These are phyloP conservation scores for Lactarius indigo DNA, from an alignment of 768 basidiomycete genomes.

Conservation along the genomic window DNA sequence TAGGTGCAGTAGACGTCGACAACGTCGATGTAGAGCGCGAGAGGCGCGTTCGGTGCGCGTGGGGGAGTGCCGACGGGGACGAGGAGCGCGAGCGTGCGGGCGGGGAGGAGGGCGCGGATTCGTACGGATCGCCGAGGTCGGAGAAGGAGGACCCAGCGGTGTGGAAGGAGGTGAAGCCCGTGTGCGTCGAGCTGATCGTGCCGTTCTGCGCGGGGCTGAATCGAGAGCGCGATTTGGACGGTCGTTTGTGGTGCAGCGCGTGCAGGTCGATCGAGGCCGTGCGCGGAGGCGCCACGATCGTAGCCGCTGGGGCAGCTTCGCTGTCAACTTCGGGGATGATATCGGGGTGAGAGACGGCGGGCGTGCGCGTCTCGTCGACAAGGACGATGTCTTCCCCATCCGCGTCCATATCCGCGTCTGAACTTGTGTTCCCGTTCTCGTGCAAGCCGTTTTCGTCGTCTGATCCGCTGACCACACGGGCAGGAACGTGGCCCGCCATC, in stretches of 20 bases:
- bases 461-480: not conserved
- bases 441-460: not conserved
- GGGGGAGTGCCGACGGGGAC: constrained; percentile 25
- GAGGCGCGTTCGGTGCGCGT: constrained; percentile 27
- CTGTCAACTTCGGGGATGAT: constrained; percentile 16
- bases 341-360: not conserved
- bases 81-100: constrained; percentile 35
- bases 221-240: constrained; percentile 45
- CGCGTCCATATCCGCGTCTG: not conserved
- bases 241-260: constrained; percentile 31
- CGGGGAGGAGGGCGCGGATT: constrained; percentile 56
- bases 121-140: constrained; percentile 46
- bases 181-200: constrained; percentile 56
- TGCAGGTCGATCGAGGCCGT: constrained; percentile 35
- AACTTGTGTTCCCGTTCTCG: not conserved
- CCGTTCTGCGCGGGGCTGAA: constrained; percentile 38
- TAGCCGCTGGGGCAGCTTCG: constrained; percentile 14
- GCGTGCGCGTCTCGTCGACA: constrained; percentile 2
- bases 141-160: constrained; percentile 78
- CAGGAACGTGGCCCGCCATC: not conserved
- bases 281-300: constrained; percentile 26
- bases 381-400: not conserved
- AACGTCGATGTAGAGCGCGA: constrained; percentile 17
- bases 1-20: constrained; percentile 26
- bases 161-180: constrained; percentile 63